These are phyloP conservation scores for Boletellus emodensis DNA, from an alignment of 768 basidiomycete genomes.

Conservation along the genomic window DNA sequence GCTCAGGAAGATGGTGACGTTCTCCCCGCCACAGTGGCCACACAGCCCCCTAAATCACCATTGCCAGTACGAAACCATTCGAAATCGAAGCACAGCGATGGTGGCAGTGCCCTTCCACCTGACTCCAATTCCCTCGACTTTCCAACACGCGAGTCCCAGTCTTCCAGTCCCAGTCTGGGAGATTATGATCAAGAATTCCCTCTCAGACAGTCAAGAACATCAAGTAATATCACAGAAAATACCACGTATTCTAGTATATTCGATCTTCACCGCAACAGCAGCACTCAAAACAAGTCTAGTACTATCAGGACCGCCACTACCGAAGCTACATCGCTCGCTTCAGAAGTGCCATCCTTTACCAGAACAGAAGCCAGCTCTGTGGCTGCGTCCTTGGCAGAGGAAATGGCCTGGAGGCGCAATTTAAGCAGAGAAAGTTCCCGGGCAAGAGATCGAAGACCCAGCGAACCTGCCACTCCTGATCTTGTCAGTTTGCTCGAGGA, in stretches of 20 bases:
- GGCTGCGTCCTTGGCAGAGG: slow-evolving; percentile 46
- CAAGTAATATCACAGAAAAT: slow-evolving; percentile 55
- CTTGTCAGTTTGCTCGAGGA: slow-evolving; percentile 70
- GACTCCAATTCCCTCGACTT: slow-evolving; percentile 27
- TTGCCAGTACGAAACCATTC: slow-evolving; percentile 47
- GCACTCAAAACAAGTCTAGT: slow-evolving; percentile 59
- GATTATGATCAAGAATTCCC: slow-evolving; percentile 35
- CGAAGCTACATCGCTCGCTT: slow-evolving; percentile 62
- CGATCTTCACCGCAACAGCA: slow-evolving; percentile 44
- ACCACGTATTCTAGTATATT: slow-evolving; percentile 60
- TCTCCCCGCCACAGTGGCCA: slow-evolving; percentile 31
- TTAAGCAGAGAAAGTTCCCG: slow-evolving; percentile 25
- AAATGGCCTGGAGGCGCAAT: slow-evolving; percentile 36
- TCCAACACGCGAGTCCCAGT: slow-evolving; percentile 34
- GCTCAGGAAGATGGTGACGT: slow-evolving; percentile 36
- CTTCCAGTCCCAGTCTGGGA: slow-evolving; percentile 29
- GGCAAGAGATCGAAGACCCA: slow-evolving; percentile 56
- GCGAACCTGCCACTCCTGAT: slow-evolving; percentile 59
- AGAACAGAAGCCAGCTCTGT: slow-evolving; percentile 60
- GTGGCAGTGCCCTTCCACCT: slow-evolving; percentile 7
- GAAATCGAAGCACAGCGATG: slow-evolving; percentile 13
- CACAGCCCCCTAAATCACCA: slow-evolving; percentile 49
- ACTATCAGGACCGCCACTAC: slow-evolving; percentile 82
- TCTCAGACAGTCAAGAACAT: slow-evolving; percentile 59
- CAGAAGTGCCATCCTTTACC: slow-evolving; percentile 61